Evolutionary conservation across 352 stramenopile species (phyloP), one percentile per base, ranked within the genome.

Genomic region (Phytophthora melonis): DNA sequence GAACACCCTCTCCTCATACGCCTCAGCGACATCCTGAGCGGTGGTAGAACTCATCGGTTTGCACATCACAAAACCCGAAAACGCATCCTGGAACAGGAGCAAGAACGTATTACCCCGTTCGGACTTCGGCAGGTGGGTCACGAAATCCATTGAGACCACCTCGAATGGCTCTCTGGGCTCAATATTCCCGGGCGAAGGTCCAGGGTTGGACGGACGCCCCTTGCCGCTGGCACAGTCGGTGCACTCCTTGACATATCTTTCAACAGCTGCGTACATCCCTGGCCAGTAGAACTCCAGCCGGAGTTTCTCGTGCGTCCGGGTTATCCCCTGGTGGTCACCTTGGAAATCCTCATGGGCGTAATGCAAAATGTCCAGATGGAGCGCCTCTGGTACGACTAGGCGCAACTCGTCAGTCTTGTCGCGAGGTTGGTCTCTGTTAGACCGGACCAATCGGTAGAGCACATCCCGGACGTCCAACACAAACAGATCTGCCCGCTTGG

Each of bases 11-110:
- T 49, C 41, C 18, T 49, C 41, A 16, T 49, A 49, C 18, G 16
- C 41, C 19, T 49, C 16, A 16, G 41, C 41, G 11, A 49, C 16
- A 49, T 49, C 41, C 18, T 49, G 41, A 2, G 41, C 41, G 14
- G 41, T n/a, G n/a, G n/a, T n/a, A n/a, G n/a, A n/a, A n/a, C n/a
- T n/a, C 41, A 49, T 49, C 18, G 41, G 41, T 49, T 49, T 49
- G 16, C 41, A 21, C 41, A 49, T 49, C 11, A 49, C 18, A 14
- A n/a, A 49, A 9, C 41, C 41, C 11, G 41, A 49, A 49, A 49
- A 49, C 16, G 41, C 7, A 8, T 49, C 41, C 41, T 49, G 41
- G 14, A 49, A 49, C 41, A 49, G 41, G 41, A 49, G 41, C 18
- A 49, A 5, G 41, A 49, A 49, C 3, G 41, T 49, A 16, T 49